These are phyloP conservation scores for Salicornia ramosissima DNA, from an alignment of 148 eudicot genomes.

Conservation along the genomic window DNA sequence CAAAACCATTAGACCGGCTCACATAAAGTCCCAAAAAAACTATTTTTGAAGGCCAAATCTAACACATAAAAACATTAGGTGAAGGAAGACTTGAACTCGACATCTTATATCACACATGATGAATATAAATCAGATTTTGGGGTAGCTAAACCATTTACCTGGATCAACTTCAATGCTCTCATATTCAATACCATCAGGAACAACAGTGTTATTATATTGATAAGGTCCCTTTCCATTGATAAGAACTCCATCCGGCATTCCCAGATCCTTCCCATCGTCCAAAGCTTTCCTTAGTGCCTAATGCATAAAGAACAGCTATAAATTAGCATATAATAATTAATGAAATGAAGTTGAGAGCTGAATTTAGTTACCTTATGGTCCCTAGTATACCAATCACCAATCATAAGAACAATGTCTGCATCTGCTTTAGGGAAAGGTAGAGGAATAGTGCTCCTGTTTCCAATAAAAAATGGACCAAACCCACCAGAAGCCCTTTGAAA, in stretches of 20 bases:
- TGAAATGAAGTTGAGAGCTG: neutral
- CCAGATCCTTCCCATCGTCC: constrained; percentile 63
- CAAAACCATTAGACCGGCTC: too few relatives aligned
- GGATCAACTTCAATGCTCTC: constrained; percentile 76
- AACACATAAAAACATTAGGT: neutral
- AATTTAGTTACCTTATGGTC: constrained; percentile 60
- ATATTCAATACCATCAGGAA: constrained; percentile 61
- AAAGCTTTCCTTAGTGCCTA: constrained; percentile 64
- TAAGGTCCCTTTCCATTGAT: constrained; percentile 97
- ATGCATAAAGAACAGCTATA: constrained; percentile 1
- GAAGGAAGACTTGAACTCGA: neutral
- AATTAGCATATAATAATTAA: constrained; percentile 1
- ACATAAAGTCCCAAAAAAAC: too few relatives aligned
- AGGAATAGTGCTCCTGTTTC: constrained; percentile 47
- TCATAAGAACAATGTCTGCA: constrained; percentile 66
- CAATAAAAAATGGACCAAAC: constrained; percentile 61
- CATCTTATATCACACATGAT: neutral
- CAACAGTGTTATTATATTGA: constrained; percentile 66
- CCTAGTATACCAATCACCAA: constrained; percentile 91
- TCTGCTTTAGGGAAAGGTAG: constrained; percentile 77
- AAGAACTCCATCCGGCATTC: constrained; percentile 94
- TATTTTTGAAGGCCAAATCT: neutral
- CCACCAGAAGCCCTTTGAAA: constrained; percentile 95
- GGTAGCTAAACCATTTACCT: constrained; percentile 40
- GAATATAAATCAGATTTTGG: neutral